Percentiles rank a stretch among this genome's conserved stretches.
These are phyloP conservation scores for Clarkia xantiana DNA, from an alignment of 345 rosid species.

Conservation along the genomic window DNA sequence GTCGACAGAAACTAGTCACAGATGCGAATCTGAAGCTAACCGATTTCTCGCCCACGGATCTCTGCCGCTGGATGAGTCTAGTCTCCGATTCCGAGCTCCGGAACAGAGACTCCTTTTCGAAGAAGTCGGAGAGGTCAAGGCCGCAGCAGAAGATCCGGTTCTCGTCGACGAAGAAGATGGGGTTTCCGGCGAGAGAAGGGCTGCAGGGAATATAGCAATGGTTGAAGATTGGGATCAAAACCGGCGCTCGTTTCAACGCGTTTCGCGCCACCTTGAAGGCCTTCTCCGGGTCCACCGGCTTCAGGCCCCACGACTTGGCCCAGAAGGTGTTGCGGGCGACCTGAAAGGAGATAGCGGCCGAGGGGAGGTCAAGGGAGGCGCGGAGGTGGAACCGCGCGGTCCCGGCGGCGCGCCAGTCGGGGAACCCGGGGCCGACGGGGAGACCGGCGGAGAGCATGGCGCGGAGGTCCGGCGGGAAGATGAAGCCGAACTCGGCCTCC, in stretches of 20 bases:
- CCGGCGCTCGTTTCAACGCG: slow-evolving; percentile 79
- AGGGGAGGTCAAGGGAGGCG: slow-evolving; percentile 70
- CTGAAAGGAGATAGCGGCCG: slow-evolving; percentile 83
- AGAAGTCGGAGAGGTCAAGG: slow-evolving; percentile 77
- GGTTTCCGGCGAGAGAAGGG: slow-evolving; percentile 88
- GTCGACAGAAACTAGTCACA: slow-evolving; percentile 31
- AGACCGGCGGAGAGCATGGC: slow-evolving; percentile 80
- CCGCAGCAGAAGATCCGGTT: slow-evolving; percentile 86
- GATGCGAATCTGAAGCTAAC: slow-evolving; percentile 51
- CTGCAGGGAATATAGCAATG: slow-evolving; percentile 66
- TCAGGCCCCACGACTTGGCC: slow-evolving; percentile 91
- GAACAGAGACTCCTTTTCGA: slow-evolving; percentile 66
- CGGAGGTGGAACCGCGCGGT: slow-evolving; percentile 74
- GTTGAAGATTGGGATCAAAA: slow-evolving; percentile 50
- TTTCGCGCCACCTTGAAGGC: slow-evolving; percentile 75
- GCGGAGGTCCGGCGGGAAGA: slow-evolving; percentile 85
- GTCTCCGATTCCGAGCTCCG: slow-evolving; percentile 35
- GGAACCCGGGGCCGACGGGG: slow-evolving; percentile 81
- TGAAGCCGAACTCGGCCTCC: slow-evolving; percentile 84
- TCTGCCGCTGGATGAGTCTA: slow-evolving; percentile 32
- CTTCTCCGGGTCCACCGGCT: slow-evolving; percentile 76
- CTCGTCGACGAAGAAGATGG: slow-evolving; percentile 83
- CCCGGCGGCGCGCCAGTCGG: slow-evolving; percentile 83
- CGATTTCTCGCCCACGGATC: slow-evolving; percentile 51
- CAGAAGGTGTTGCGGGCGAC: slow-evolving; percentile 78